phyloP scores from a whole-genome alignment of 768 basidiomycete species.

The Artomyces pyxidatus region DNA sequence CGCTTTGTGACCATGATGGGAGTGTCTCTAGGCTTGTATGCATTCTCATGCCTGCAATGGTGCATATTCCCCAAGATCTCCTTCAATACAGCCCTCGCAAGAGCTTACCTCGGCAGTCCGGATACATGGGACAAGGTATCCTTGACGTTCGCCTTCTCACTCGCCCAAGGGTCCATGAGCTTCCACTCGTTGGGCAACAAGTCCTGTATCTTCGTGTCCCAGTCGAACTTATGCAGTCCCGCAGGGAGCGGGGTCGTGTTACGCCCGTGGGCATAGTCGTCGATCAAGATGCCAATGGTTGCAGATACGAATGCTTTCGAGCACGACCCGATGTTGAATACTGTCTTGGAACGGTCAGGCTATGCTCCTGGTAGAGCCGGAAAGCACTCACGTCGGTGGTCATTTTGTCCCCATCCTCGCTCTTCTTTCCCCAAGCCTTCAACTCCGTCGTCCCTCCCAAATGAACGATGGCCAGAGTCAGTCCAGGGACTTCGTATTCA shows the following conservation, averaged over 20 bases:
- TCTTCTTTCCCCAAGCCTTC: constrained; percentile 10
- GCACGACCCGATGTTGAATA: constrained; percentile 8
- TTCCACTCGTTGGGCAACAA: constrained; percentile 22
- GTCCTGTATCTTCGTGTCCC: constrained; percentile 4
- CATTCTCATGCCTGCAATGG: constrained; percentile 4
- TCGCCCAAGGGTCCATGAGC: constrained; percentile 28
- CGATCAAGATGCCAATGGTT: constrained; percentile 6
- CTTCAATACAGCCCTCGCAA: neutral
- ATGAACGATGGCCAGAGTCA: constrained; percentile 8
- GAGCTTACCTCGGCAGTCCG: constrained; percentile 23
- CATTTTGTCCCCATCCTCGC: constrained; percentile 7
- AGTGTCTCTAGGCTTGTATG: constrained; percentile 3
- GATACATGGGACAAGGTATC: constrained; percentile 28
- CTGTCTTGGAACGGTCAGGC: neutral
- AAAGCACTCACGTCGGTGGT: constrained; percentile 7
- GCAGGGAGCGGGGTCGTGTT: constrained; percentile 2
- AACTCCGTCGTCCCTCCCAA: neutral
- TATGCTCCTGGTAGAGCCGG: neutral
- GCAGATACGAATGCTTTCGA: constrained; percentile 7
- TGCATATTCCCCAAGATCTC: neutral
- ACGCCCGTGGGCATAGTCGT: constrained; percentile 5
- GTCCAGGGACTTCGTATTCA: neutral
- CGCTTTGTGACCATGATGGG: constrained; percentile 10
- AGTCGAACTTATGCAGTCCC: neutral
- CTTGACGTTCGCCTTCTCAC: constrained; percentile 20